Base-by-base conservation (phyloP, 345 rosid species). In the Jatropha curcas region DNA sequence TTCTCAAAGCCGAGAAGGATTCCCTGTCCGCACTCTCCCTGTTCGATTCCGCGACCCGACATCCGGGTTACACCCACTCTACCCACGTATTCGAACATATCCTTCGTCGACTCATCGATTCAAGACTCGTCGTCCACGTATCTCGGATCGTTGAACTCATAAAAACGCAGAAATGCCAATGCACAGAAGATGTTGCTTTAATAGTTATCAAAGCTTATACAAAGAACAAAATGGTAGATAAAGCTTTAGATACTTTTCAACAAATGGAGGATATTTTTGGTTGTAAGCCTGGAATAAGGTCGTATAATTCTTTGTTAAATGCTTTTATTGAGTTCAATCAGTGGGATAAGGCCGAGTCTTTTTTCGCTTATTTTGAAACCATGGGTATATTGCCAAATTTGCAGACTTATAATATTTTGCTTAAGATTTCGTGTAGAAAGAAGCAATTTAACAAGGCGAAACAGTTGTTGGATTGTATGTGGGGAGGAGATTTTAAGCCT, bases 141-240 rank as follows among this genome's bases (percentile, higher is more conserved):
- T 67, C 60, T 57, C 87, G 87, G 13, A 76, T 92, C 72, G 83
- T 92, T 25, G 86, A 88, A 33, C 86, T 90, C 59, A 82, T 92
- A 50, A 76, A 76, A 72, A 56, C 85, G 71, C 88, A 82, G 72
- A 79, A 84, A 70, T 87, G 92, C 77, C 73, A 71, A 17, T 92
- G 97, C 87, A 77, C 90, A 17, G 97, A 92, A 81, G 97, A 94
- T 50, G 84, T 94, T 24, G 91, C 90, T 24, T 71, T 92, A 22
- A 75, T 92, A 13, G 90, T 85, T 1, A 78, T 91, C 43, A 91
- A 89, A 79, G 86, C 85, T 4, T 95, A 89, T 53, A 85, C 88
- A 19, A 87, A 85, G 37, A 85, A 82, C 80, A 82, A 85, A 7
- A 84, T 88, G 91, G 85, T 91, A 1, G 84, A 84, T 53, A 62